phyloP scores from a whole-genome alignment of 2,329 filamentous ascomycete genomes.

The Teratosphaeria epicoccoides region DNA sequence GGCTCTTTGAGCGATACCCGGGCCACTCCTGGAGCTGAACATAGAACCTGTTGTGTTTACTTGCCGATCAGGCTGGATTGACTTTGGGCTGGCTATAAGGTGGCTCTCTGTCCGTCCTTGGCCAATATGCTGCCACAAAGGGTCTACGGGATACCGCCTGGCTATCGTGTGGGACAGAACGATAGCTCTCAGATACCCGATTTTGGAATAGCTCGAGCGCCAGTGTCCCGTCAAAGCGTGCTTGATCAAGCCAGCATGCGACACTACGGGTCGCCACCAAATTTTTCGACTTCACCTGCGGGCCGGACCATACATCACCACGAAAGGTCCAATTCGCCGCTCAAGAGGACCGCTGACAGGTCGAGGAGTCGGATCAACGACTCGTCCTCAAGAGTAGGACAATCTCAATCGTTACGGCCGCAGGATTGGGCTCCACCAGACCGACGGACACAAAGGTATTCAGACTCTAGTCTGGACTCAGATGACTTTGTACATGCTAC shows the following conservation, averaged over 20 bases:
- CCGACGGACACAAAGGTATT: neutral
- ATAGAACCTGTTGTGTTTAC: neutral
- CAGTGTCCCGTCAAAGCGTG: neutral
- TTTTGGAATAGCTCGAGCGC: neutral
- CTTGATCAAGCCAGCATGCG: neutral
- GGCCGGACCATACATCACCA: neutral
- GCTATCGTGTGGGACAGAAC: neutral
- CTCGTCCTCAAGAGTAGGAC: neutral
- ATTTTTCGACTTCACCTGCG: neutral
- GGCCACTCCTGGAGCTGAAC: neutral
- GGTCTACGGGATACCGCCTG: neutral
- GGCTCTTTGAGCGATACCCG: neutral
- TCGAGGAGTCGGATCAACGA: neutral
- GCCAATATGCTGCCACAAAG: neutral
- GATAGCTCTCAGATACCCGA: neutral
- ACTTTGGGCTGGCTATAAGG: neutral
- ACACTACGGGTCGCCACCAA: neutral
- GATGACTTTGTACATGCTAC: neutral
- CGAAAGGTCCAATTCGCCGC: neutral
- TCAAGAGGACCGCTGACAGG: neutral
- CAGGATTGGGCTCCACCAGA: neutral
- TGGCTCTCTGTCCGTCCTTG: neutral
- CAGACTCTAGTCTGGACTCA: neutral
- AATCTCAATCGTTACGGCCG: neutral
- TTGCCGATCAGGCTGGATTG: neutral